Conservation (phyloP, 2,329 filamentous ascomycete species). For the Ascochyta viciae-villosae region DNA sequence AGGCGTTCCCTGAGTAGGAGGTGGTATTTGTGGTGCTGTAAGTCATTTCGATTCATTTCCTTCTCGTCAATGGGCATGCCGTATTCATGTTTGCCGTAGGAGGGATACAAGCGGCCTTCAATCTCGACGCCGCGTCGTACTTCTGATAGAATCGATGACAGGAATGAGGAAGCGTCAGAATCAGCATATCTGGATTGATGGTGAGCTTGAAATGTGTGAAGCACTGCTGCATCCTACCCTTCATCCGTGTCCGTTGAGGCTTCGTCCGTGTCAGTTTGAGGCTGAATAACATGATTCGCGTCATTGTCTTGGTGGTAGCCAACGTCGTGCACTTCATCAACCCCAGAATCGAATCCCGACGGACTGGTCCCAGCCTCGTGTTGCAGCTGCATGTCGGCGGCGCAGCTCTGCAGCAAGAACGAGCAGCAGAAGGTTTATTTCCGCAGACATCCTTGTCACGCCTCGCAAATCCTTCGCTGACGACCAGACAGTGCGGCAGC, state of each 20-base stretch:
- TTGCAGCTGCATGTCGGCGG: background rate
- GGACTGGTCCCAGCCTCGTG: background rate
- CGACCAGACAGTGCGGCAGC: background rate
- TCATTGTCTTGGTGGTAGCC: constrained; percentile 32
- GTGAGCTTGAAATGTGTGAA: constrained; percentile 1
- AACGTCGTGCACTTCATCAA: constrained; percentile 24
- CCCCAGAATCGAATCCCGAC: constrained; percentile 23
- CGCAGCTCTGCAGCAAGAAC: background rate
- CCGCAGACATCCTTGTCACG: background rate
- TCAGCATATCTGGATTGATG: constrained; percentile 23
- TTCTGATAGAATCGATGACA: constrained; percentile 32
- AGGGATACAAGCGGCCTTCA: constrained; percentile 28
- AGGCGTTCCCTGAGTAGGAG: constrained; percentile 27
- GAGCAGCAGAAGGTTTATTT: background rate
- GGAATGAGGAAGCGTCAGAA: constrained; percentile 31
- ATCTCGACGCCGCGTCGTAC: constrained; percentile 30
- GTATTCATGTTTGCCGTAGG: constrained; percentile 31
- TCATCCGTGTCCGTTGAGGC: constrained; percentile 25
- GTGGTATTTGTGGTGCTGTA: constrained; percentile 35
- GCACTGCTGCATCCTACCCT: constrained; percentile 21
- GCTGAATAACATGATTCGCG: constrained; percentile 24
- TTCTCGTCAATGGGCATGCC: constrained; percentile 39
- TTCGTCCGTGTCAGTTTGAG: constrained; percentile 27
- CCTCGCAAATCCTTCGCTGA: constrained; percentile 10
- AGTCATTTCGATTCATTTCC: constrained; percentile 32